Evolutionary conservation across 768 basidiomycete genomes (phyloP).

Genomic region (Phaeotremella skinneri): DNA sequence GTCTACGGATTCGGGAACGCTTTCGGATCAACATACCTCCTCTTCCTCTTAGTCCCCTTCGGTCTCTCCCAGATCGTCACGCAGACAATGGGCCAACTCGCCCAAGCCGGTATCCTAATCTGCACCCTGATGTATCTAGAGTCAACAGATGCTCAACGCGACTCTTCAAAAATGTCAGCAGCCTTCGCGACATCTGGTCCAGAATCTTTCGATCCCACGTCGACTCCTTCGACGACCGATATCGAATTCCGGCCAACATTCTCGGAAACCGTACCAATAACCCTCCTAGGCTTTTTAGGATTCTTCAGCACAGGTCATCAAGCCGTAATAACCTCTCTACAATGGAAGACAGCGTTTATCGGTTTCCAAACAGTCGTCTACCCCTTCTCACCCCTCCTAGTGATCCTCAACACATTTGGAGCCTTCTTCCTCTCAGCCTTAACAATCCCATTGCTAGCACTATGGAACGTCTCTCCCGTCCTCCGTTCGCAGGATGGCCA

Average conservation of each 20-base stretch:
- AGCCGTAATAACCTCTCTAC: constrained; percentile 78
- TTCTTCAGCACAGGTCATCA: constrained; percentile 94
- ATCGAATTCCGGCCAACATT: constrained; percentile 56
- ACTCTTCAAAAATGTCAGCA: constrained; percentile 55
- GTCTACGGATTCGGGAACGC: constrained; percentile 86
- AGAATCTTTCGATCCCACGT: constrained; percentile 58
- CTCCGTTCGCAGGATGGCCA: no score
- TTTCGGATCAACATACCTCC: constrained; percentile 79
- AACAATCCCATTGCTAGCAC: constrained; percentile 66
- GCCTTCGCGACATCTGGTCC: constrained; percentile 52
- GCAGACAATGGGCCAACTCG: constrained; percentile 79
- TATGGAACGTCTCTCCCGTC: constrained; percentile 80
- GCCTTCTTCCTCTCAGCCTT: constrained; percentile 66
- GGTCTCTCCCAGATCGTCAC: constrained; percentile 62
- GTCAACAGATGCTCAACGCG: constrained; percentile 74
- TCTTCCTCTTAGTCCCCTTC: constrained; percentile 73
- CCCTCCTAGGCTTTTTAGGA: constrained; percentile 68
- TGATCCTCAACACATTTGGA: constrained; percentile 74
- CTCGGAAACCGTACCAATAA: constrained; percentile 68
- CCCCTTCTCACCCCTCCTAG: constrained; percentile 70
- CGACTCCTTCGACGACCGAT: constrained; percentile 54
- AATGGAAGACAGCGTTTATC: constrained; percentile 93
- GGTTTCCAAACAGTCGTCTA: constrained; percentile 68
- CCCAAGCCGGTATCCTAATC: constrained; percentile 63
- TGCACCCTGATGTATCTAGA: constrained; percentile 76